These are phyloP conservation scores for Nemania diffusa DNA, from an alignment of 2,329 filamentous ascomycete genomes.

Conservation along the genomic window DNA sequence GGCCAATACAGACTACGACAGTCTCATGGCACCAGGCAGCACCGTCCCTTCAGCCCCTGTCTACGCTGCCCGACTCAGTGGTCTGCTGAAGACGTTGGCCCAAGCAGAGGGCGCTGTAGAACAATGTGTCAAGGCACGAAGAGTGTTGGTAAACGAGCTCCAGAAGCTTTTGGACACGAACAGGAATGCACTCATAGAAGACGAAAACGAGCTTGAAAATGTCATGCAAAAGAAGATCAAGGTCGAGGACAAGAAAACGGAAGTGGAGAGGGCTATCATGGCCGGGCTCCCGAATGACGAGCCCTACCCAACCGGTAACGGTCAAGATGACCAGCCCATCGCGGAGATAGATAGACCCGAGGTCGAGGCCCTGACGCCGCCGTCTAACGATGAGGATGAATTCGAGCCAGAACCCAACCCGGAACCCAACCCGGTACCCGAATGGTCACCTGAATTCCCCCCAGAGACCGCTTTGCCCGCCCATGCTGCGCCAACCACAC, in stretches of 20 bases:
- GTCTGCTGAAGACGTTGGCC: constrained; percentile 88
- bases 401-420: constrained; percentile 33
- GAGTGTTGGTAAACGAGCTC: constrained; percentile 79
- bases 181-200: constrained; percentile 73
- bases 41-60: constrained; percentile 84
- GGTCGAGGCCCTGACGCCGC: constrained; percentile 88
- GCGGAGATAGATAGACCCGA: constrained; percentile 78
- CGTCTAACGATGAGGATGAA: constrained; percentile 53
- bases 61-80: constrained; percentile 87
- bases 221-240: constrained; percentile 73
- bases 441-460: constrained; percentile 40
- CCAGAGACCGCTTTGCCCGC: constrained; percentile 42
- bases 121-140: constrained; percentile 87
- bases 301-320: constrained; percentile 59
- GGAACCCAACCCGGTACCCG: constrained; percentile 27
- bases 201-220: constrained; percentile 73
- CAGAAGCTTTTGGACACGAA: constrained; percentile 84
- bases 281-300: constrained; percentile 74
- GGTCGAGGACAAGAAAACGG: constrained; percentile 84
- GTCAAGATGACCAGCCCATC: constrained; percentile 57
- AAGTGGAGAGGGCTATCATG: constrained; percentile 93
- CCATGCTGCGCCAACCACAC: constrained; percentile 50
- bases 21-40: constrained; percentile 77
- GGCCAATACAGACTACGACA: constrained; percentile 85
- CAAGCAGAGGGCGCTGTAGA: constrained; percentile 89